Conservation (phyloP, 2,329 filamentous ascomycete species). For the Fusarium sulawesiense region DNA sequence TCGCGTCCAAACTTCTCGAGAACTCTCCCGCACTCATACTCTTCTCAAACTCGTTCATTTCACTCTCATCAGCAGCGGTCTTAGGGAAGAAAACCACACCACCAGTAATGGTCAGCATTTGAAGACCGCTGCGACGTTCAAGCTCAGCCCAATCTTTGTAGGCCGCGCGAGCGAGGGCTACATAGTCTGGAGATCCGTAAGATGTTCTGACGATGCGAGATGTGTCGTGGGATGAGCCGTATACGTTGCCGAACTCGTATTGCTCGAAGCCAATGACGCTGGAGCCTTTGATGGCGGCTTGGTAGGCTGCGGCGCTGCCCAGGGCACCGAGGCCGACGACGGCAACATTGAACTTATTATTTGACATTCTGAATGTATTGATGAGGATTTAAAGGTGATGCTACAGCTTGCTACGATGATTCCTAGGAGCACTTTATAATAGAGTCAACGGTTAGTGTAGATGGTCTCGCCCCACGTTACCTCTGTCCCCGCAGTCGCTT, state of each 20-base stretch:
- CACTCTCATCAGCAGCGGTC: not conserved
- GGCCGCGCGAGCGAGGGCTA: constrained; percentile 37
- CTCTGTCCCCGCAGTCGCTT: not conserved
- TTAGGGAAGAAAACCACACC: constrained; percentile 41
- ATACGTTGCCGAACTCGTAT: constrained; percentile 42
- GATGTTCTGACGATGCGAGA: constrained; percentile 43
- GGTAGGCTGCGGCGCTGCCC: constrained; percentile 15
- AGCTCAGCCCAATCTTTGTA: constrained; percentile 43
- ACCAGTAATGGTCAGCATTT: constrained; percentile 40
- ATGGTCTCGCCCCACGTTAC: not conserved
- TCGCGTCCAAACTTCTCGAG: constrained; percentile 21
- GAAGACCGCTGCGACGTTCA: constrained; percentile 29
- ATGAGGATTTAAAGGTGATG: not conserved
- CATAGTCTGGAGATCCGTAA: constrained; percentile 40
- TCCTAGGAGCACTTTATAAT: not conserved
- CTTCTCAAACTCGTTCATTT: constrained; percentile 15
- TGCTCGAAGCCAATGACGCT: constrained; percentile 43
- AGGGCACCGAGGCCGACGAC: constrained; percentile 18
- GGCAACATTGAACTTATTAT: constrained; percentile 3
- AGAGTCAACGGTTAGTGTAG: not conserved
- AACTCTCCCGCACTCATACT: constrained; percentile 17
- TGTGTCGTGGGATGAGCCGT: constrained; percentile 43
- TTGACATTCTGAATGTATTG: not conserved
- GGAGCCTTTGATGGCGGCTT: constrained; percentile 33
- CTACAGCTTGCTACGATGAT: not conserved